Base-by-base conservation (phyloP, 208 protist species). In the Trypanosoma rangeli region DNA sequence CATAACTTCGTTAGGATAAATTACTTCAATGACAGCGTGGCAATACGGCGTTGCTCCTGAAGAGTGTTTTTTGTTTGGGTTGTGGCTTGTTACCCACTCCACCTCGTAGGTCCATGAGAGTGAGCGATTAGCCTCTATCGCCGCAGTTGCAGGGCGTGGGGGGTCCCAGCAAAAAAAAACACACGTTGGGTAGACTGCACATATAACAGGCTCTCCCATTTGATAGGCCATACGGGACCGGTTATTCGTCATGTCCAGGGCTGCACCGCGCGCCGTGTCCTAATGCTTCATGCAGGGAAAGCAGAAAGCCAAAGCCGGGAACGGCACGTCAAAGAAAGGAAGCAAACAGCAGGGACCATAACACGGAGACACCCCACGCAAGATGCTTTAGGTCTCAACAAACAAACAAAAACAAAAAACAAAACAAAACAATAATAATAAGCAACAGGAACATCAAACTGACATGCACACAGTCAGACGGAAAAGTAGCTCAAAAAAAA, bases 31-130 rank as follows among this genome's bases (percentile, higher is more conserved):
- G 0, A 86, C 59, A 29, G 73, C 70, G 54, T 77, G 79, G 5
- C 60, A 74, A 59, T 69, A 60, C 2, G n/a, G 44, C 24, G 76
- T 80, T 24, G 74, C 76, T 16, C 39, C 26, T 26, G 62, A 50
- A 18, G 10, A 57, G 15, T 10, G 22, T 28, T 82, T 65, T 31
- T 64, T 64, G 13, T 57, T 59, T 16, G 52, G 26, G 37, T 75
- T 84, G 12, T 80, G 63, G n/a, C 48, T 62, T 62, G 64, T 55
- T 54, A 37, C 79, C 77, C 86, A 90, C 73, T 90, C 84, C 1
- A 90, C 64, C 22, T 68, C 53, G 57, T 90, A 93, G 20, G 73
- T 49, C 87, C 87, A 93, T 37, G 44, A 68, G 0, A 74, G 12
- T 28, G 35, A 67, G 39, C 66, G 44, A 9, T 80, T 65, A 5